phyloP scores from a whole-genome alignment of 768 basidiomycete genomes.

The Chalciporus chontae region DNA sequence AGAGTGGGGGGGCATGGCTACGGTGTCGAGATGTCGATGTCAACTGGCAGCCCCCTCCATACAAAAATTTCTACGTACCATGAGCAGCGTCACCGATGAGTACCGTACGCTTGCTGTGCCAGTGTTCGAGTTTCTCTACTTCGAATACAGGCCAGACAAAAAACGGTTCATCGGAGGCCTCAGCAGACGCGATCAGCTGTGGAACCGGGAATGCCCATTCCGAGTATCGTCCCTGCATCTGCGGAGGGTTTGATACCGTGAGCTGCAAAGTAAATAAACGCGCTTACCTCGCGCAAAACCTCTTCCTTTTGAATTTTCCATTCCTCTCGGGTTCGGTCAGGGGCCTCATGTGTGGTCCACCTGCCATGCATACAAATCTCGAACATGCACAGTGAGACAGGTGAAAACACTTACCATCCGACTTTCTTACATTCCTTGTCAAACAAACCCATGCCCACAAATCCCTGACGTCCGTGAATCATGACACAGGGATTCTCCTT shows the following conservation, averaged over 20 bases:
- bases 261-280: background rate
- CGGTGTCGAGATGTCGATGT: background rate
- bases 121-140: constrained; percentile 20
- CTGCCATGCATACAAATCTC: constrained; percentile 6
- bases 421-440: constrained; percentile 24
- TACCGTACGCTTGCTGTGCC: constrained; percentile 25
- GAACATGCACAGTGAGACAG: background rate
- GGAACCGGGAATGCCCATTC: constrained; percentile 28
- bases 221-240: constrained; percentile 27
- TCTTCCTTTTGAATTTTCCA: constrained; percentile 25
- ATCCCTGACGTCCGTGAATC: constrained; percentile 26
- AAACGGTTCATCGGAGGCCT: constrained; percentile 10
- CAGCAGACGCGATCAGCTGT: constrained; percentile 22
- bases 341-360: constrained; percentile 30
- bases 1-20: constrained; percentile 32
- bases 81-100: constrained; percentile 33
- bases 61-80: constrained; percentile 14
- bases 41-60: background rate
- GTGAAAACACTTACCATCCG: constrained; percentile 18
- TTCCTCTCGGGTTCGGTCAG: constrained; percentile 26
- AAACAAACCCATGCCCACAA: constrained; percentile 26
- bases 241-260: background rate
- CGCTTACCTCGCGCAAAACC: constrained; percentile 16
- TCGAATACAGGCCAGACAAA: constrained; percentile 30
- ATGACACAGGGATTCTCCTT: constrained; percentile 26